Evolutionary conservation across 2,329 filamentous ascomycete genomes (phyloP).

Genomic region (Monilinia laxa): DNA sequence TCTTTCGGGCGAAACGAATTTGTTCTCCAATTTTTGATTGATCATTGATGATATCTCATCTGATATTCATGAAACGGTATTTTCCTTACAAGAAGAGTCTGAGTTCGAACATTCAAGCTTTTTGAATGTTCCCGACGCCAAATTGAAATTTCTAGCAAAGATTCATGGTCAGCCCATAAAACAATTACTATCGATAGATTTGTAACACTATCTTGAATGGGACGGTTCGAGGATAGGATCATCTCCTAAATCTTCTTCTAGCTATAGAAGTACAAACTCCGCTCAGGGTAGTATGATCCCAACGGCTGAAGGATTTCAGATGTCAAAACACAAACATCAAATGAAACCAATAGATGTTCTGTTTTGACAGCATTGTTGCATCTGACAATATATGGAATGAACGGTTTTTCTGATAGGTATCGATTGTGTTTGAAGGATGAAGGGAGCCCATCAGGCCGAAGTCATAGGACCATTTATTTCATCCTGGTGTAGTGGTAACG

Average conservation of each 20-base stretch:
- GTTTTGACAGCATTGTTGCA: too few species aligned
- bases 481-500: too few species aligned
- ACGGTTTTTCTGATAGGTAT: background rate
- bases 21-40: accelerated
- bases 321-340: background rate
- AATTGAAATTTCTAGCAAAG: too few species aligned
- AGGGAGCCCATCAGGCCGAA: background rate
- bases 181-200: background rate
- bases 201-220: background rate
- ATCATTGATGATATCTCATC: background rate
- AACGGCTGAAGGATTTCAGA: background rate
- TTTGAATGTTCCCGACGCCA: too few species aligned
- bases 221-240: too few species aligned
- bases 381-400: background rate
- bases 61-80: too few species aligned
- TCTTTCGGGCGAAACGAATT: background rate
- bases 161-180: too few species aligned
- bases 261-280: background rate
- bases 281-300: background rate
- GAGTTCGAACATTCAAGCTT: too few species aligned
- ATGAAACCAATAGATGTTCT: background rate
- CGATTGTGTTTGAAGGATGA: background rate
- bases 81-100: too few species aligned
- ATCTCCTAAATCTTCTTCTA: too few species aligned
- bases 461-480: too few species aligned